Base-by-base conservation (phyloP, 2,329 filamentous ascomycete species). In the Aspergillus thermomutatus region DNA sequence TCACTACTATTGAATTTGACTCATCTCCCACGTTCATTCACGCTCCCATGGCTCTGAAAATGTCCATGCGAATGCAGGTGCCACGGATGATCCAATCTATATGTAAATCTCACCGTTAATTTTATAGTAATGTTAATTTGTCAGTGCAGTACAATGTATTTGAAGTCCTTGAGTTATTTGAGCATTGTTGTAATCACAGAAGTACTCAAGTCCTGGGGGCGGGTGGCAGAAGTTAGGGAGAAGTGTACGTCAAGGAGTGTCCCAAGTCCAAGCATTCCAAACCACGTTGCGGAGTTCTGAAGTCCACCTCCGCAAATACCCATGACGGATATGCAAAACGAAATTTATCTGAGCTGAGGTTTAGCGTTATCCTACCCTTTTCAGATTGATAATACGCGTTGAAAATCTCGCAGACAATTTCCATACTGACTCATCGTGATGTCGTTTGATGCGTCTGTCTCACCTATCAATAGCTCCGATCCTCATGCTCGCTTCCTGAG, bases 401-500 rank as follows among this genome's bases (percentile, higher is more conserved):
- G 43, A 14, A 23, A 14, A 21, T 14, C 19, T 46, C 43, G 14
- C n/a, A 19, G 19, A 43, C 40, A 43, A 25, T 7, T 1, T 14
- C 11, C 19, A 46, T 19, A 27, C 48, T 45, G 71, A 64, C 27
- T 25, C 23, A 34, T 28, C 45, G 52, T 25, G 53, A 91, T 91
- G 89, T 90, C 89, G 53, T 89, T 91, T 78, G 88, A 92, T 63
- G 77, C 85, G 47, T 82, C 87, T 48, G 79, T 86, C 68, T 87
- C 87, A 2, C 85, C 86, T 14, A 88, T 85, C 79, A 89, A 87
- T 74, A 80, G 86, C 57, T 83, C 83, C 63, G 91, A 96, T 75
- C 89, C 90, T 40, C 82, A 82, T 58, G 88, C 89, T 57, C 85
- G 86, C 59, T 90, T 92, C 77, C 82, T 97, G 66, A 88, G 85